Conservation (phyloP, 139 green algal genomes). For the Eudorina sp. region DNA sequence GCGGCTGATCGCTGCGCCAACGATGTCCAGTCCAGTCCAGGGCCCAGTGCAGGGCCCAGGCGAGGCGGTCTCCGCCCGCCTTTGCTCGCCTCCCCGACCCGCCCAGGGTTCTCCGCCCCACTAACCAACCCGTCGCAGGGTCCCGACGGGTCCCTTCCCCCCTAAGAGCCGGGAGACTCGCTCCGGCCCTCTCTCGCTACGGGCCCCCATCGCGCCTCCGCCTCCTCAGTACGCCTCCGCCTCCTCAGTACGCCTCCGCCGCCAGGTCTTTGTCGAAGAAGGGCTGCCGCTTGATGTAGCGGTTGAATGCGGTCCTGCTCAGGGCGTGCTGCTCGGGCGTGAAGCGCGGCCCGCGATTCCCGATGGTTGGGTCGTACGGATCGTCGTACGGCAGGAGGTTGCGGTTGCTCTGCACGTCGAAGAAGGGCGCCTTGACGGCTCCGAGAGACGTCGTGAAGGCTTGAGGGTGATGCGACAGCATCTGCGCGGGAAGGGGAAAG, state of each 20-base stretch:
- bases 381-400: slow-evolving; percentile 58
- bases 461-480: slow-evolving; percentile 47
- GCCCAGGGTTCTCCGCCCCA: too few relatives aligned
- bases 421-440: neutral
- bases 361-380: slow-evolving; percentile 43
- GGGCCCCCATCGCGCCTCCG: too few relatives aligned
- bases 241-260: slow-evolving; percentile 17
- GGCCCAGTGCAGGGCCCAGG: too few relatives aligned
- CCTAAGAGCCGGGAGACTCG: too few relatives aligned
- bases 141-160: too few relatives aligned
- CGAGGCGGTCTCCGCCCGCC: too few relatives aligned
- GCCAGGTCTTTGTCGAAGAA: slow-evolving; percentile 43
- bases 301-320: slow-evolving; percentile 14
- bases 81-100: too few relatives aligned
- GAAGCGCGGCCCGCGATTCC: slow-evolving; percentile 27
- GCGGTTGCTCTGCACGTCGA: slow-evolving; percentile 53
- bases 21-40: too few relatives aligned
- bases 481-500: neutral
- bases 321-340: slow-evolving; percentile 30
- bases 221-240: too few relatives aligned
- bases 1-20: too few relatives aligned
- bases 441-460: slow-evolving; percentile 31
- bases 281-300: slow-evolving; percentile 25
- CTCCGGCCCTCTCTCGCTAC: too few relatives aligned
- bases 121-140: too few relatives aligned